These are phyloP conservation scores for Pyrus pyrifolia DNA, from an alignment of 306 rosid genomes.

Conservation along the genomic window DNA sequence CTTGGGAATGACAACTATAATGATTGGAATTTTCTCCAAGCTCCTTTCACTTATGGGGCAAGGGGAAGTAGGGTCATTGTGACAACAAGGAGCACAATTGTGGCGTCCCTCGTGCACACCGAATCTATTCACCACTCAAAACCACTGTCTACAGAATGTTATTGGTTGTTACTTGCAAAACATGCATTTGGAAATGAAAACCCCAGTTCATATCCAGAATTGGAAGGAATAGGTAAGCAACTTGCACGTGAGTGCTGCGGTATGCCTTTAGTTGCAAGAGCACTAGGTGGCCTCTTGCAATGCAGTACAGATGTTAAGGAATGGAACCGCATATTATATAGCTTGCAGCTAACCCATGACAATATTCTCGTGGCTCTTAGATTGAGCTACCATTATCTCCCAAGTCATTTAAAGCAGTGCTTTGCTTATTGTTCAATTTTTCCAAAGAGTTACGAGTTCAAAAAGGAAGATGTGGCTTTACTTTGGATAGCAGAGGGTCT, in stretches of 20 bases:
- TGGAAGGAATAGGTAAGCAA: constrained; percentile 13
- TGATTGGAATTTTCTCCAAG: background rate
- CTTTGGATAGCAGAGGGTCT: constrained; percentile 21
- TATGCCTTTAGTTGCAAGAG: no score
- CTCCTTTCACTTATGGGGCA: background rate
- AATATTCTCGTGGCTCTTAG: no score
- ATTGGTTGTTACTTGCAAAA: background rate
- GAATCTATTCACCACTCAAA: background rate
- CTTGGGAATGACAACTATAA: background rate
- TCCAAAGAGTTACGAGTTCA: background rate
- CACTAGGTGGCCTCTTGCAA: no score
- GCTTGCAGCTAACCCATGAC: no score
- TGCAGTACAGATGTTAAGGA: no score
- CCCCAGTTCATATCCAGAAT: background rate
- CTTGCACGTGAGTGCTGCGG: background rate
- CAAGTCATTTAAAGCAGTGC: no score
- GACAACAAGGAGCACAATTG: background rate
- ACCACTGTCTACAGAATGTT: background rate
- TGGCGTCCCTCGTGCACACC: background rate
- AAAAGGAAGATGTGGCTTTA: background rate
- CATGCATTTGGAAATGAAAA: background rate
- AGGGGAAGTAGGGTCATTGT: background rate
- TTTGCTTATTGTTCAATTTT: background rate
- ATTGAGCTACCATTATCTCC: no score
- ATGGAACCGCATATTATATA: no score